Base-by-base conservation (phyloP, 129 eudicot genomes). In the Tagetes patula region DNA sequence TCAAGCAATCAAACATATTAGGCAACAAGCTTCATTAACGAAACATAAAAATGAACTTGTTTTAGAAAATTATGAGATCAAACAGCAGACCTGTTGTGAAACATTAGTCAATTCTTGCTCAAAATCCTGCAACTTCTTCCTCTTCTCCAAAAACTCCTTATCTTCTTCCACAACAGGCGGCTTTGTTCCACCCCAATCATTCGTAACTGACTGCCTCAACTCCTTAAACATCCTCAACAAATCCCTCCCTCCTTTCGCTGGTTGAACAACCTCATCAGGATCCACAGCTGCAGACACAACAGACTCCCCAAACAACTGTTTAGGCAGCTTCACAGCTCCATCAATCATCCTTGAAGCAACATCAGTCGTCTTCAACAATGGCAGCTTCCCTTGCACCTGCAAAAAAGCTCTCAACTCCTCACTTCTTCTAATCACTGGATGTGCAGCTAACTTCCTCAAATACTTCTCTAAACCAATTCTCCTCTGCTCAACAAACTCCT, bases 201-300 rank as follows among this genome's bases (percentile, higher is more conserved):
- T 84, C 0, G 83, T 67, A 42, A 95, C 93, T 5, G 96, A 86
- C 77, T 94, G 99, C 83, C 85, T 94, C 87, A 94, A 78, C 88
- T 94, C 99, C 86, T 80, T 94, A 56, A 94, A 88, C n/a, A 90
- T 48, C 83, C 97, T 82, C 84, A 94, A 76, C 80, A 90, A 83
- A 81, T 94, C 97, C 82, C 90, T 82, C 69, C 99, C 97, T 8
- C 96, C 93, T 83, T 86, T 90, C 0, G 91, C 96, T 0, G 96
- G 91, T 75, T 82, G 92, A 2, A 67, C 72, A 72, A 84, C 96
- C 67, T 83, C 98, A 68, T 65, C 70, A 3, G 80, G 80, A 45
- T 83, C 88, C 67, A 83, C 83, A 3, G 73, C 81, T 38, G 81
- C 86, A 52, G 73, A 75, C 67, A 56, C 87, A 33, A 75, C 84